phyloP scores from a whole-genome alignment of 2,329 filamentous ascomycete genomes.

The Aspergillus carbonarius region DNA sequence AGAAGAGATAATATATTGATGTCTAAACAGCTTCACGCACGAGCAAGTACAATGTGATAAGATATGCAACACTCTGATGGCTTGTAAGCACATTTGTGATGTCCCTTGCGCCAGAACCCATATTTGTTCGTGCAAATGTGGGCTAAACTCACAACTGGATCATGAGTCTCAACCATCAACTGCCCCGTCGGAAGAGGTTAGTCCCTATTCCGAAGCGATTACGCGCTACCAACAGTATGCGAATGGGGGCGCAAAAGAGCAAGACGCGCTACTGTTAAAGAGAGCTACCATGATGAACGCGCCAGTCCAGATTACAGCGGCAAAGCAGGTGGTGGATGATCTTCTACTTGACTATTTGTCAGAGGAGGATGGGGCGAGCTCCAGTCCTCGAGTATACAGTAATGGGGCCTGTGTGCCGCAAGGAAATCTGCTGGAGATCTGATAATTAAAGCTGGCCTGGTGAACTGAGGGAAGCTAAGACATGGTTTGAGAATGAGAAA shows the following conservation, averaged over 20 bases:
- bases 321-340: not conserved
- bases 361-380: not conserved
- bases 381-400: not conserved
- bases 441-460: not conserved
- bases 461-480: not conserved
- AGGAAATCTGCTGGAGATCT: not conserved
- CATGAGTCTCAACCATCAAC: not conserved
- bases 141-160: not conserved
- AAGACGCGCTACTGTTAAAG: slow-evolving; percentile 25
- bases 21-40: slow-evolving; percentile 36
- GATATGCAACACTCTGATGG: slow-evolving; percentile 33
- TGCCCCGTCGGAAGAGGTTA: not conserved
- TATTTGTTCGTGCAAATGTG: slow-evolving; percentile 33
- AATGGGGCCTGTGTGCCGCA: not conserved
- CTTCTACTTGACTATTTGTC: not conserved
- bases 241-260: slow-evolving; percentile 29
- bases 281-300: slow-evolving; percentile 5
- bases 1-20: not conserved
- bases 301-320: not conserved
- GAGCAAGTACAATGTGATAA: slow-evolving; percentile 35
- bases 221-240: slow-evolving; percentile 30
- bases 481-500: not conserved
- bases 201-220: slow-evolving; percentile 5
- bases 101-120: slow-evolving; percentile 29
- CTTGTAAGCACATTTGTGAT: slow-evolving; percentile 42